Percentiles rank a stretch among this genome's conserved stretches.
Conservation (phyloP, 1,139 yeast genomes). For the Saccharomyces pastorianus region DNA sequence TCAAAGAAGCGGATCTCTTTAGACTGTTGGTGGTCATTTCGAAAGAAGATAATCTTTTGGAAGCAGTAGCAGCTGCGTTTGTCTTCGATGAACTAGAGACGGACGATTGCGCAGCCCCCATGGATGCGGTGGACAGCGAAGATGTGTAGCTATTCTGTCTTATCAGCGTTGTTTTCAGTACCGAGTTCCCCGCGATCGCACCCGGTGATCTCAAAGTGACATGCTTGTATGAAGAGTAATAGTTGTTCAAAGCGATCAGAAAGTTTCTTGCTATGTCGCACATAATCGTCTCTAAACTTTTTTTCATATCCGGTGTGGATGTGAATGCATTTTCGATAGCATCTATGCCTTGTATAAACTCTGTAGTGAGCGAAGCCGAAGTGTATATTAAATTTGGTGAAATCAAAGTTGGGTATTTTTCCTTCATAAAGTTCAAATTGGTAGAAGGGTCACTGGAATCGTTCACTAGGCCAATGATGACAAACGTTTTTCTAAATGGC, state of each 20-base stretch:
- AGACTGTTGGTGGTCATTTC: conserved; percentile 20
- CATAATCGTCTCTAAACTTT: conserved; percentile 51
- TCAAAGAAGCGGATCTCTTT: conserved; percentile 25
- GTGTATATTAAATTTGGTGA: conserved; percentile 47
- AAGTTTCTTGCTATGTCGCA: conserved; percentile 66
- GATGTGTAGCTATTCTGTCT: conserved; percentile 9
- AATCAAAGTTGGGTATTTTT: conserved; percentile 50
- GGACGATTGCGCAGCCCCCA: neutral
- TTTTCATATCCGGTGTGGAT: neutral
- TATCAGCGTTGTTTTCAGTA: conserved; percentile 29
- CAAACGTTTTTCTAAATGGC: conserved; percentile 70
- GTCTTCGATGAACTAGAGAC: conserved; percentile 1
- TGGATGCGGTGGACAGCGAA: conserved; percentile 8
- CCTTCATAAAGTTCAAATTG: conserved; percentile 34
- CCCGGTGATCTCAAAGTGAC: conserved; percentile 72
- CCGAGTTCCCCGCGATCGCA: conserved; percentile 45
- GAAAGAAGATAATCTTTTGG: conserved; percentile 20
- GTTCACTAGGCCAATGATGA: conserved; percentile 49
- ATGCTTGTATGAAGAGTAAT: conserved; percentile 62
- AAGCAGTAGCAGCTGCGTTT: conserved; percentile 4
- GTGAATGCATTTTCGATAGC: conserved; percentile 12
- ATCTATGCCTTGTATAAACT: neutral
- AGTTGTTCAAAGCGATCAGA: conserved; percentile 53
- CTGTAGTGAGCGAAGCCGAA: conserved; percentile 4
- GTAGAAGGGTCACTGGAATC: conserved; percentile 29